A percentile compares a stretch with the other conserved stretches of the same genome.
phyloP scores from a whole-genome alignment of 257 asterid genomes.

The Capsicum baccatum region DNA sequence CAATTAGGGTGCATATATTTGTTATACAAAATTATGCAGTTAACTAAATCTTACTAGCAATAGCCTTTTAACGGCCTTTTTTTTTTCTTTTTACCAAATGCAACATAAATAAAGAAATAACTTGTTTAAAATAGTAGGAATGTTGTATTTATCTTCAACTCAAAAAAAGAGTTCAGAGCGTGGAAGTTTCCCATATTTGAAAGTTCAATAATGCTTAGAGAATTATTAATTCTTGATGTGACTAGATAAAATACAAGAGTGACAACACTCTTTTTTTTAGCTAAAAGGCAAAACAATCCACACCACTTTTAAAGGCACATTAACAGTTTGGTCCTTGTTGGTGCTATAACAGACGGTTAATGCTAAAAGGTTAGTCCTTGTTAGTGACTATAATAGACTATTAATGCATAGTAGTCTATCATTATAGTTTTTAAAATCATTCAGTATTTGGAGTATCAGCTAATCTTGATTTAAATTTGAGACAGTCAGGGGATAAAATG shows the following conservation, averaged over 20 bases:
- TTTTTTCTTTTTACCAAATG: no score
- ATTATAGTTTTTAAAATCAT: not conserved
- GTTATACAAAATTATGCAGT: no score
- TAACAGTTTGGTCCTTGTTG: not conserved
- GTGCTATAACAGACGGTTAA: no score
- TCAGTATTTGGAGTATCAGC: not conserved
- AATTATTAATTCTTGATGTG: conserved; percentile 40
- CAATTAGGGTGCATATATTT: no score
- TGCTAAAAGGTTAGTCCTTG: not conserved
- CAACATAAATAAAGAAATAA: no score
- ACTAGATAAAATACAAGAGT: conserved; percentile 43
- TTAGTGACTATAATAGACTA: not conserved
- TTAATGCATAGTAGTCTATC: not conserved
- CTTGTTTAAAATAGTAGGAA: conserved; percentile 9
- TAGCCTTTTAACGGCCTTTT: no score
- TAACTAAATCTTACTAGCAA: no score
- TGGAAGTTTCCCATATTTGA: conserved; percentile 12
- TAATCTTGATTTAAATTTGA: not conserved
- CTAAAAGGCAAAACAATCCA: conserved; percentile 27
- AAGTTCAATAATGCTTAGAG: conserved; percentile 36
- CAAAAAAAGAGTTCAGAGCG: not conserved
- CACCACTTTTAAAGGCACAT: not conserved
- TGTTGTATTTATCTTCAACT: not conserved
- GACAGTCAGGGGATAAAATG: not conserved
- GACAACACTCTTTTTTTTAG: conserved; percentile 42